phyloP scores from a whole-genome alignment of 2,329 filamentous ascomycete genomes.

The Bisporella sp. region DNA sequence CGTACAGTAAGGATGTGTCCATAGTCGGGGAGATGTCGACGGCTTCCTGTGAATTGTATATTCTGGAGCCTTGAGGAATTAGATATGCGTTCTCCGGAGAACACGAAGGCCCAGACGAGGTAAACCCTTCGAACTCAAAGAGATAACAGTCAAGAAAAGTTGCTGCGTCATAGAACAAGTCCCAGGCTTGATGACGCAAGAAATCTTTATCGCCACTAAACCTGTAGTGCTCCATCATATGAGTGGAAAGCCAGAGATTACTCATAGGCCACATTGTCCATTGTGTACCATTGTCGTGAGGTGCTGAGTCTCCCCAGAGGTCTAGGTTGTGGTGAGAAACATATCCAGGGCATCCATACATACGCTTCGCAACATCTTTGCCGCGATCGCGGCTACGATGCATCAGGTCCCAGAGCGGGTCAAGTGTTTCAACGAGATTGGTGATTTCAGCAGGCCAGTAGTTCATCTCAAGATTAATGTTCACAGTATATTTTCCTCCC shows the following conservation, averaged over 20 bases:
- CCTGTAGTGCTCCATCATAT: slow-evolving; percentile 18
- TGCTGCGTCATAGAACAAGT: slow-evolving; percentile 29
- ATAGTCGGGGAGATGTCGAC: slow-evolving; percentile 30
- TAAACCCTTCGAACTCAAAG: slow-evolving; percentile 25
- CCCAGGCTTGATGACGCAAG: slow-evolving; percentile 15
- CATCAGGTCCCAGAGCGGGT: neutral
- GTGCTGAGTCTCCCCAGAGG: neutral
- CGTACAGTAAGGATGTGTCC: slow-evolving; percentile 32
- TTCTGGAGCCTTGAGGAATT: slow-evolving; percentile 2
- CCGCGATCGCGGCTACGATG: neutral
- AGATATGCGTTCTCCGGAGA: slow-evolving; percentile 29
- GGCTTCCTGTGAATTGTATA: neutral
- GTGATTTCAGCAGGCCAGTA: slow-evolving; percentile 7
- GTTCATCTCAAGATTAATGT: neutral
- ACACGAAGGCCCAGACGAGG: slow-evolving; percentile 28
- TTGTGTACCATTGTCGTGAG: slow-evolving; percentile 6
- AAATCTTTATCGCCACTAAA: slow-evolving; percentile 15
- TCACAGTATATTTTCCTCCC: neutral
- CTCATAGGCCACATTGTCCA: slow-evolving; percentile 13
- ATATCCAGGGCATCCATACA: neutral
- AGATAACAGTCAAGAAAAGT: slow-evolving; percentile 34
- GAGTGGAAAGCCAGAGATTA: slow-evolving; percentile 16
- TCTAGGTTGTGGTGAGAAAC: neutral
- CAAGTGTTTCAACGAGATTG: slow-evolving; percentile 7
- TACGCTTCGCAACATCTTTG: neutral